Evolutionary conservation across 2,329 filamentous ascomycete species (phyloP).

Genomic region (Tolypocladium album): DNA sequence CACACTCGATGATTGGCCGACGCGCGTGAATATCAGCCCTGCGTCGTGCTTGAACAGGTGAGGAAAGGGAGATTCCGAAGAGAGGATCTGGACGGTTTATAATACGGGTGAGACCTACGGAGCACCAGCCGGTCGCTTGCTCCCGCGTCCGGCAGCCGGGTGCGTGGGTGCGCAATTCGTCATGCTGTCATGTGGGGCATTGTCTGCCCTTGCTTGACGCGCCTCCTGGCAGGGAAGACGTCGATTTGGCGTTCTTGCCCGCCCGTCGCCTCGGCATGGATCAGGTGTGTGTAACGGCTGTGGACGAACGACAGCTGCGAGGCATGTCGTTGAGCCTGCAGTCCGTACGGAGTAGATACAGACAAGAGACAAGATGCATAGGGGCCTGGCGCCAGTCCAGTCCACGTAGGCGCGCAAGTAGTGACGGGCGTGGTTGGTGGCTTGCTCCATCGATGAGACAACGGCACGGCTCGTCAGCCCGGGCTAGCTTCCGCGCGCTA

Average conservation of each 20-base stretch:
- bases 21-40: not conserved
- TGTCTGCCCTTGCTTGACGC: not conserved
- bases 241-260: not conserved
- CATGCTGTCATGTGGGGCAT: not conserved
- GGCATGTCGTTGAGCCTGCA: not conserved
- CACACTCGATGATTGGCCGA: not conserved
- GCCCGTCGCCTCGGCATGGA: not conserved
- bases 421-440: not conserved
- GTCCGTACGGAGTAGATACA: not conserved
- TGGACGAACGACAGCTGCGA: not conserved
- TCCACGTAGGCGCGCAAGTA: not conserved
- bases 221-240: not conserved
- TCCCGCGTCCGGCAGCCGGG: not conserved
- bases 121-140: not conserved
- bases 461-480: conserved; percentile 3
- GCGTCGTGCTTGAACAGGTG: not conserved
- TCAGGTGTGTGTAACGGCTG: not conserved
- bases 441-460: conserved; percentile 1
- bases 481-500: conserved; percentile 1
- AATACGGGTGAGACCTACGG: not conserved
- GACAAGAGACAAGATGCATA: not conserved
- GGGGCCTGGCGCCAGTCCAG: not conserved
- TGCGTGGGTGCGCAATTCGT: not conserved
- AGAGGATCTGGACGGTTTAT: not conserved
- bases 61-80: not conserved